These are phyloP conservation scores for Pyrenophora graminea DNA, from an alignment of 2,329 filamentous ascomycete species.

Conservation along the genomic window DNA sequence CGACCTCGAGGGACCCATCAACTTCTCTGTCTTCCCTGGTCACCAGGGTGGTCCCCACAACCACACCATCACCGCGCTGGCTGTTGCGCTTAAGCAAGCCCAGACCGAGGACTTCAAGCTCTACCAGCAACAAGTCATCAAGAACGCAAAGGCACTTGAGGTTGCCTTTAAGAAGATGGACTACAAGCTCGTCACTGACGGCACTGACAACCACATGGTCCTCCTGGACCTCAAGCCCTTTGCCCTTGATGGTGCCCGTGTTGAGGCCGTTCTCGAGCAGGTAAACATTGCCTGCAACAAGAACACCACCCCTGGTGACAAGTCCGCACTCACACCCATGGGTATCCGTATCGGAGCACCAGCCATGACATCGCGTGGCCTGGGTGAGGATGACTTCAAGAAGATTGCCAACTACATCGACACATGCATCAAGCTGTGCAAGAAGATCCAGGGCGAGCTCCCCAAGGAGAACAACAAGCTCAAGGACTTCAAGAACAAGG, in stretches of 20 bases:
- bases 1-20: slow-evolving; percentile 93
- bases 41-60: slow-evolving; percentile 99
- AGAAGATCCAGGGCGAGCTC: slow-evolving; percentile 79
- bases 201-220: slow-evolving; percentile 97
- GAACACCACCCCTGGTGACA: slow-evolving; percentile 96
- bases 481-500: slow-evolving; percentile 98
- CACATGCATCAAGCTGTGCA: slow-evolving; percentile 83
- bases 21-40: slow-evolving; percentile 98
- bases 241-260: slow-evolving; percentile 86
- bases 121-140: slow-evolving; percentile 90
- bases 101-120: slow-evolving; percentile 86
- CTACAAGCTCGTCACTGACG: slow-evolving; percentile 93
- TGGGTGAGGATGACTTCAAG: slow-evolving; percentile 82
- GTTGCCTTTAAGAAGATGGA: slow-evolving; percentile 67
- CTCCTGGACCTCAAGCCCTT: slow-evolving; percentile 90
- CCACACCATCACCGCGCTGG: slow-evolving; percentile 97
- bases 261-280: slow-evolving; percentile 94
- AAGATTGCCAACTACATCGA: slow-evolving; percentile 86
- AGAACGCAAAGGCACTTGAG: slow-evolving; percentile 92
- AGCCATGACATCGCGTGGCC: slow-evolving; percentile 97
- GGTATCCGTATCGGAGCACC: slow-evolving; percentile 93
- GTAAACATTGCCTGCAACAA: slow-evolving; percentile 99
- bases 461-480: slow-evolving; percentile 99
- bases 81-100: slow-evolving; percentile 94
- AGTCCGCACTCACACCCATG: slow-evolving; percentile 88